Evolutionary conservation across 352 stramenopile genomes (phyloP).

Genomic region (Peronospora belbahrii): DNA sequence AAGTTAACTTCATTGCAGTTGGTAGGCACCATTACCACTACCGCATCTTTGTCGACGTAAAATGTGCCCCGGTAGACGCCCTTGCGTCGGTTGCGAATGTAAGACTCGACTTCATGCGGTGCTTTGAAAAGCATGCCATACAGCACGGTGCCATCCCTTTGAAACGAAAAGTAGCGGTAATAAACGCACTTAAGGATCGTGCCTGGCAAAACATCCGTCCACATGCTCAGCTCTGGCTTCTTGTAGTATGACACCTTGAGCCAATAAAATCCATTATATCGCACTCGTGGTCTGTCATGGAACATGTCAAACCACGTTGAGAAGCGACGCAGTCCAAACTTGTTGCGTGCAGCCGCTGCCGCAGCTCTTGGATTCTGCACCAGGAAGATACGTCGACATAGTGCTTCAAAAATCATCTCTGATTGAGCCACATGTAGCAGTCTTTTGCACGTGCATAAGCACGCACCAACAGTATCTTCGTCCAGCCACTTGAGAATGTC

Average conservation of each 20-base stretch:
- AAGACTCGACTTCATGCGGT: slow-evolving; percentile 41
- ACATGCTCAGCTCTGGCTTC: slow-evolving; percentile 82
- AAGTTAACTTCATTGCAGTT: slow-evolving; percentile 70
- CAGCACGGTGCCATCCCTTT: slow-evolving; percentile 58
- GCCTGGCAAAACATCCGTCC: slow-evolving; percentile 53
- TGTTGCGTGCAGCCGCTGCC: slow-evolving; percentile 31
- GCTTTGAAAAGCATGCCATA: slow-evolving; percentile 76
- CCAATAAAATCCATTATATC: slow-evolving; percentile 77
- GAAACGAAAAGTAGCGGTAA: slow-evolving; percentile 81
- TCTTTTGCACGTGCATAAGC: slow-evolving; percentile 46
- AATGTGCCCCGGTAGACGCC: slow-evolving; percentile 50
- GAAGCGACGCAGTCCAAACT: slow-evolving; percentile 58
- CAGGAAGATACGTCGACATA: slow-evolving; percentile 68
- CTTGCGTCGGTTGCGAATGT: slow-evolving; percentile 31
- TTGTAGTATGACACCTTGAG: slow-evolving; percentile 79
- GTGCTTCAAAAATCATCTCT: slow-evolving; percentile 53
- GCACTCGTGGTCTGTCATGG: slow-evolving; percentile 51
- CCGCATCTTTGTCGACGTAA: slow-evolving; percentile 50
- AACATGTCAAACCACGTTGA: slow-evolving; percentile 73
- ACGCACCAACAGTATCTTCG: slow-evolving; percentile 58
- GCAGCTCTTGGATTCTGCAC: slow-evolving; percentile 48
- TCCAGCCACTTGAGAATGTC: slow-evolving; percentile 64
- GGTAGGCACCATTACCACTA: slow-evolving; percentile 65
- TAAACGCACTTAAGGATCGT: slow-evolving; percentile 78
- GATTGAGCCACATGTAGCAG: slow-evolving; percentile 42